Base-by-base conservation (phyloP, 768 basidiomycete genomes). In the Hebeloma cylindrosporum region DNA sequence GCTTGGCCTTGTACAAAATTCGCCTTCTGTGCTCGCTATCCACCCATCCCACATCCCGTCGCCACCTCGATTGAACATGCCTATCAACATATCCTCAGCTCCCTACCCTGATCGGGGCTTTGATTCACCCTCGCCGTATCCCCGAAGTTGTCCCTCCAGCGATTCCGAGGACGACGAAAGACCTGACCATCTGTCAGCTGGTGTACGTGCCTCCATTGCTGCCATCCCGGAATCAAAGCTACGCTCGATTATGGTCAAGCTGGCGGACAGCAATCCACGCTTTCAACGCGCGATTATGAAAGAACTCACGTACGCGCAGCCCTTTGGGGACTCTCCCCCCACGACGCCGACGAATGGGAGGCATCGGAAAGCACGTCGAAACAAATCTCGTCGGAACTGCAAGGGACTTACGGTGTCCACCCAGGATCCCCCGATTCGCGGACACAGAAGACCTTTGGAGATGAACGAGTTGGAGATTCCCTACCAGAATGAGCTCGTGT, bases 231-330 rank as follows among this genome's bases (percentile, higher is more conserved):
- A 72, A 32, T 40, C 54, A 9, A 66, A 60, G 42, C 65, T 78
- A 5, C 71, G 72, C 21, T 62, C 65, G 16, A 59, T 72, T 36
- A 48, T 75, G 44, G 54, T 66, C 30, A 69, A 64, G 39, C 60
- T 77, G 4, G 68, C 69, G 1, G 60, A 62, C 17, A 56, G 52
- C 18, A 62, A 62, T 45, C 63, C 68, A 0, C 59, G 54, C 11
- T 66, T 75, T 43, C 64, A 67, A 39, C 64, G 63, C 16, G 70
- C 69, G 2, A 58, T 77, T 23, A 64, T 60, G 31, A 66, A 63
- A 43, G 72, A 74, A 50, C 57, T 76, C 2, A 54, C 53, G 3
- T 51, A 38, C 10, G 26, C 36, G 43, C 60, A 40, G 34, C 43
- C 33, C 14, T 33, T 18, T 17, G 44, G 31, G 8, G 50, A 54